Evolutionary conservation across 192 early-diverging fungal species (phyloP), one percentile per base, ranked within the genome.

Genomic region (Entomortierella lignicola): DNA sequence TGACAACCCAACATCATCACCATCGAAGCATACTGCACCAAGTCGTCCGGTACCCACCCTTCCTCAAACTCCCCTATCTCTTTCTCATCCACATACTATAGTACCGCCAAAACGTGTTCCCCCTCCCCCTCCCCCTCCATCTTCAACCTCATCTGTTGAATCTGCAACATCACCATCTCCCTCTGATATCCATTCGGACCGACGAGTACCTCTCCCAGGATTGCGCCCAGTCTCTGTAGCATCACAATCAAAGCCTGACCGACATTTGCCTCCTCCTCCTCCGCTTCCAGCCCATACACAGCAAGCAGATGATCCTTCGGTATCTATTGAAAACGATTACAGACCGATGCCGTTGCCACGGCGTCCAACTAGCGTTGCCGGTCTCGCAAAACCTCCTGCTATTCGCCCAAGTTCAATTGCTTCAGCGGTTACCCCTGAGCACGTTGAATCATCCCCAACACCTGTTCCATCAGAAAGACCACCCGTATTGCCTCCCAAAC

Each of bases 81-180:
- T 32, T 1, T 17, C 48, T 4, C 30, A 29, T 15, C 11, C 66
- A 26, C 41, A 27, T 41, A 48, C 26, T 4, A 50, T 42, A 20
- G 23, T 44, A n/a, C 42, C 55, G 20, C 69, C 69, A 17, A 72
- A 72, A 32, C 60, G 69, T 20, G 27, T 27, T 13, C 44, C 63
- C 31, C 69, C 69, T 41, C 61, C 61, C 6, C 53, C 54, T 18
- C 60, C 69, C 21, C 18, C 66, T 1, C 34, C 60, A 56, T 11
- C 54, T 18, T 54, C 69, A n/a, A 5, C 66, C 0, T 25, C 60
- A 56, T 11, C 69, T 23, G 26, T 41, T 17, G 4, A 44, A 37
- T 34, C 44, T 39, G 11, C 60, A 34, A 25, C 43, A 6, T 11
- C 44, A 27, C 23, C 30, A 43, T 17, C 41, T 34, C 15, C 4